These are phyloP conservation scores for Starmerella ratchasimensis DNA, from an alignment of 805 yeast species.

Conservation along the genomic window DNA sequence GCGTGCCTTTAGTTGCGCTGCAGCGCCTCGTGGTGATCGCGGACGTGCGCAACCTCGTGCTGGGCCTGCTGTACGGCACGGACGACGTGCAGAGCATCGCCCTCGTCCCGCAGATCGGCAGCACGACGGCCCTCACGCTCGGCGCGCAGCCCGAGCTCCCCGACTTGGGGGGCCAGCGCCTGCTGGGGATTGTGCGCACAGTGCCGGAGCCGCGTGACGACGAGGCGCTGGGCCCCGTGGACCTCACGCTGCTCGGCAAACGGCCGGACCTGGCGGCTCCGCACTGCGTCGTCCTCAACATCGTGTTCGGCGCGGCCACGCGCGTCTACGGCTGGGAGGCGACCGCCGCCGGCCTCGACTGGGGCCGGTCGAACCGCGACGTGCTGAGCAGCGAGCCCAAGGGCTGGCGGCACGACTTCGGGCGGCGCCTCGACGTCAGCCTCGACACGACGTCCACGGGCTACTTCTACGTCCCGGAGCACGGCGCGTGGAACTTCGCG, in stretches of 20 bases:
- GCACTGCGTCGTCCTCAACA: slow-evolving; percentile 40
- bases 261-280: slow-evolving; percentile 32
- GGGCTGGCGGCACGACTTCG: slow-evolving; percentile 40
- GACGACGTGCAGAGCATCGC: slow-evolving; percentile 7
- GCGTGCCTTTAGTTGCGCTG: slow-evolving; percentile 71
- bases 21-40: slow-evolving; percentile 65
- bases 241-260: slow-evolving; percentile 47
- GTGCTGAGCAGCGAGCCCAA: slow-evolving; percentile 41
- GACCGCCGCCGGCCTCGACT: slow-evolving; percentile 50
- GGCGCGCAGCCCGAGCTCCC: slow-evolving; percentile 25
- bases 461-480: slow-evolving; percentile 71
- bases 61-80: slow-evolving; percentile 61
- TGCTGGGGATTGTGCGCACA: slow-evolving; percentile 92
- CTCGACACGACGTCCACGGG: slow-evolving; percentile 67
- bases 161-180: slow-evolving; percentile 45
- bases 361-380: slow-evolving; percentile 63
- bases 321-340: slow-evolving; percentile 55
- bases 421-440: slow-evolving; percentile 48
- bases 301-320: slow-evolving; percentile 66
- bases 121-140: slow-evolving; percentile 47
- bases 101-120: slow-evolving; percentile 50
- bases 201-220: slow-evolving; percentile 48
- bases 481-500: slow-evolving; percentile 78
- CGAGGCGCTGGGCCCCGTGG: slow-evolving; percentile 46
- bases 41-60: slow-evolving; percentile 71